These are phyloP conservation scores for Odontarrhena argentea DNA, from an alignment of 345 rosid species.

Conservation along the genomic window DNA sequence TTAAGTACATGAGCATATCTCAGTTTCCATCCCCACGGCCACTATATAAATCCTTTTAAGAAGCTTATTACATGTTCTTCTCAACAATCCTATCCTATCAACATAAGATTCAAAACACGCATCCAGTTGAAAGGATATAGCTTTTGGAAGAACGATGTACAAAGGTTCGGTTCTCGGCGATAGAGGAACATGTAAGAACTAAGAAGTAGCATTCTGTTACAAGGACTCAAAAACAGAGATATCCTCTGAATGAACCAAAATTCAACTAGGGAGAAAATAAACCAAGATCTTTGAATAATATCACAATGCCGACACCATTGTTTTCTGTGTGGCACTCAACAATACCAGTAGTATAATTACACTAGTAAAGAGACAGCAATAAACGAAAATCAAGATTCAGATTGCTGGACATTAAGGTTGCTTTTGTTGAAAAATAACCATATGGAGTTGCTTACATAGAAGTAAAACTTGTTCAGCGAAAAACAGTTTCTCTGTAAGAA, in stretches of 20 bases:
- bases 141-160: neutral
- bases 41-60: neutral
- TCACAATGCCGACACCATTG: neutral
- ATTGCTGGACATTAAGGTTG: neutral
- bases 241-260: neutral
- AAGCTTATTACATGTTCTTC: neutral
- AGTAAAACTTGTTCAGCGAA: neutral
- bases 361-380: neutral
- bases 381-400: neutral
- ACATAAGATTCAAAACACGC: no score
- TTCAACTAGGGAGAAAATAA: slow-evolving; percentile 3
- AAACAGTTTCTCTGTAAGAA: slow-evolving; percentile 7
- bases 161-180: neutral
- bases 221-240: slow-evolving; percentile 2
- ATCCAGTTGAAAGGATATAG: neutral
- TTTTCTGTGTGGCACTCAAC: no score
- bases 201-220: neutral
- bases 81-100: neutral
- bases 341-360: no score
- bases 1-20: neutral
- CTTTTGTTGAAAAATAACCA: neutral
- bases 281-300: neutral
- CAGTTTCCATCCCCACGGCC: slow-evolving; percentile 4
- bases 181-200: neutral
- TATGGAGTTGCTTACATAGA: neutral